A percentile compares a stretch with the other conserved stretches of the same genome.
These are phyloP conservation scores for Dunaliella sp. DNA, from an alignment of 139 green algal species.

Conservation along the genomic window DNA sequence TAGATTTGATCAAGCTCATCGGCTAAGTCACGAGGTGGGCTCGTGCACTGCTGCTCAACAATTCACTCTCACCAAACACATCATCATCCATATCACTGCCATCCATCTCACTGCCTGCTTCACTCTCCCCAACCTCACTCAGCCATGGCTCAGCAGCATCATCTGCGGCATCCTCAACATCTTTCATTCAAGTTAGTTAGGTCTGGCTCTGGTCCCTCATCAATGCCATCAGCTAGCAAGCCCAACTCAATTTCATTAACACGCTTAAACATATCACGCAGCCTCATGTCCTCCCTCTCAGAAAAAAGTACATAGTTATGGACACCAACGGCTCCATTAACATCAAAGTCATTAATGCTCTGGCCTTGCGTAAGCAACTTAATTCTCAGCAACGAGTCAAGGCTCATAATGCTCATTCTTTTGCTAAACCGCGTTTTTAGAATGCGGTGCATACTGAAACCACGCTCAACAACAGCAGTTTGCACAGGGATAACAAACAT, in stretches of 20 bases:
- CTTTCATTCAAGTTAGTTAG: neutral
- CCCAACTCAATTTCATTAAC: neutral
- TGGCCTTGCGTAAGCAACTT: neutral
- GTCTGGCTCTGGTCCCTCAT: neutral
- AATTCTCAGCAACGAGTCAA: neutral
- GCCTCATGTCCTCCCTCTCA: neutral
- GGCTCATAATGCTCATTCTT: neutral
- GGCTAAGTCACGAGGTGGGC: too few relatives aligned
- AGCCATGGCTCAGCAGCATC: neutral
- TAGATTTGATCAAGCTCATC: too few relatives aligned
- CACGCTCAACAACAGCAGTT: neutral
- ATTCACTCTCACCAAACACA: too few relatives aligned
- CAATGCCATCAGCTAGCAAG: neutral
- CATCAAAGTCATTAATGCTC: neutral
- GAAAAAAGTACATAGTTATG: neutral
- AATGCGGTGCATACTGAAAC: neutral
- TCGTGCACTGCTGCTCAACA: too few relatives aligned
- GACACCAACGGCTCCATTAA: neutral
- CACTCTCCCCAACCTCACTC: neutral
- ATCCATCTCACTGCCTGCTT: neutral
- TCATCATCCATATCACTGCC: too few relatives aligned
- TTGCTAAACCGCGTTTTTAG: neutral
- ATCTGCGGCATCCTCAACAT: neutral
- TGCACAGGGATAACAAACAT: conserved; percentile 5
- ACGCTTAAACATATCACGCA: neutral